phyloP scores from a whole-genome alignment of 345 rosid species.

The Salix dunnii region DNA sequence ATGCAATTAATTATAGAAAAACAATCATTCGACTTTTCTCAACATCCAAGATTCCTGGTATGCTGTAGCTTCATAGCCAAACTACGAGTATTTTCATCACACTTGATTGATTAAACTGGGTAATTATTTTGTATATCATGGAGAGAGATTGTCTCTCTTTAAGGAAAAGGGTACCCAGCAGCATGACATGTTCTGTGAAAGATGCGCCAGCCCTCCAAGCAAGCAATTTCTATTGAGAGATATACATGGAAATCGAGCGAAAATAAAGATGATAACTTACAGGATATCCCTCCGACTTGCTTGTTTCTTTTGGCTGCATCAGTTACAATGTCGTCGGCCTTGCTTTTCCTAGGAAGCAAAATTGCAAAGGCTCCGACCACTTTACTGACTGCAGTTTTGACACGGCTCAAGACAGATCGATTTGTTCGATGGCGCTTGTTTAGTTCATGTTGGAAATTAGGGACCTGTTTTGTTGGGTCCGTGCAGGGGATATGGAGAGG shows the following conservation, averaged over 20 bases:
- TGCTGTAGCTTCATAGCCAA: too few relatives aligned
- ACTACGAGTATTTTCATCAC: too few relatives aligned
- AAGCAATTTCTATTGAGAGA: neutral
- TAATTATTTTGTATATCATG: too few relatives aligned
- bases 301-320: slow-evolving; percentile 12
- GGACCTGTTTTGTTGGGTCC: slow-evolving; percentile 14
- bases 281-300: slow-evolving; percentile 35
- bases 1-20: neutral
- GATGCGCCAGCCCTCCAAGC: neutral
- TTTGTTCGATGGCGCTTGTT: slow-evolving; percentile 7
- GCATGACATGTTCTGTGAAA: too few relatives aligned
- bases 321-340: slow-evolving; percentile 3
- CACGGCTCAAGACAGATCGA: slow-evolving; percentile 14
- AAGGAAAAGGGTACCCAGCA: too few relatives aligned
- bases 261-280: slow-evolving; percentile 42
- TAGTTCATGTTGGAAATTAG: slow-evolving; percentile 8
- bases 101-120: too few relatives aligned
- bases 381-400: slow-evolving; percentile 48
- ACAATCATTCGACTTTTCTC: too few relatives aligned
- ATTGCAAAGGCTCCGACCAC: slow-evolving; percentile 39
- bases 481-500: slow-evolving; percentile 18
- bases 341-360: slow-evolving; percentile 26
- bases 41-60: too few relatives aligned
- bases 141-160: too few relatives aligned
- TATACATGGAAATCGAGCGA: neutral